Evolutionary conservation across 1,284 basidiomycete genomes (phyloP).

Genomic region (Ganoderma resinaceum): DNA sequence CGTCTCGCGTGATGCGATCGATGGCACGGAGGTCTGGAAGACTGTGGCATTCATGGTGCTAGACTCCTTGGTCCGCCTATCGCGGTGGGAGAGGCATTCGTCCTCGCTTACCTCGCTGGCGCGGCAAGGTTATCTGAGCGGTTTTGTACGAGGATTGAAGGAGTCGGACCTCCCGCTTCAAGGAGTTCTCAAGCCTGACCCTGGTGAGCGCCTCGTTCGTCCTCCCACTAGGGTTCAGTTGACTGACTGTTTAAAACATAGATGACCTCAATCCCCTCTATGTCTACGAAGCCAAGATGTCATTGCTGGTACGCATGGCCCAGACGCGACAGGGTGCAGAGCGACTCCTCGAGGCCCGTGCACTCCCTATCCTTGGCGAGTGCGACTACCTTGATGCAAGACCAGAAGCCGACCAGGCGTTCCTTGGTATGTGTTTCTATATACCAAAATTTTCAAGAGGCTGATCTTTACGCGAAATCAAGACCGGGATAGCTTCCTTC

Average conservation of each 20-base stretch:
- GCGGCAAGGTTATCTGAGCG: conserved; percentile 82
- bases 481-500: conserved; percentile 89
- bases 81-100: conserved; percentile 68
- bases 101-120: conserved; percentile 66
- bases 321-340: conserved; percentile 87
- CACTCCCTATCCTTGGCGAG: conserved; percentile 82
- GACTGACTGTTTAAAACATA: conserved; percentile 40
- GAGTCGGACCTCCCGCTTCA: conserved; percentile 85
- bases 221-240: not conserved
- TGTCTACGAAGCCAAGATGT: conserved; percentile 95
- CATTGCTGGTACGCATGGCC: conserved; percentile 85
- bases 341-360: conserved; percentile 80
- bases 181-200: conserved; percentile 86
- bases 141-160: conserved; percentile 86
- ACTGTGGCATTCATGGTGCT: conserved; percentile 91
- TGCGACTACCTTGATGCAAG: conserved; percentile 89
- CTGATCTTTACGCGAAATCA: conserved; percentile 8
- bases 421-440: conserved; percentile 66
- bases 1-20: conserved; percentile 91
- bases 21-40: conserved; percentile 96
- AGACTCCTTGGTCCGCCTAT: conserved; percentile 77
- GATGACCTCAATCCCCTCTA: conserved; percentile 92
- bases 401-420: conserved; percentile 82
- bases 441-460: too few relatives aligned
- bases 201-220: conserved; percentile 57